Percentiles rank a stretch among this genome's conserved stretches.
phyloP scores from a whole-genome alignment of 2,329 filamentous ascomycete genomes.

The Trichoderma harzianum region DNA sequence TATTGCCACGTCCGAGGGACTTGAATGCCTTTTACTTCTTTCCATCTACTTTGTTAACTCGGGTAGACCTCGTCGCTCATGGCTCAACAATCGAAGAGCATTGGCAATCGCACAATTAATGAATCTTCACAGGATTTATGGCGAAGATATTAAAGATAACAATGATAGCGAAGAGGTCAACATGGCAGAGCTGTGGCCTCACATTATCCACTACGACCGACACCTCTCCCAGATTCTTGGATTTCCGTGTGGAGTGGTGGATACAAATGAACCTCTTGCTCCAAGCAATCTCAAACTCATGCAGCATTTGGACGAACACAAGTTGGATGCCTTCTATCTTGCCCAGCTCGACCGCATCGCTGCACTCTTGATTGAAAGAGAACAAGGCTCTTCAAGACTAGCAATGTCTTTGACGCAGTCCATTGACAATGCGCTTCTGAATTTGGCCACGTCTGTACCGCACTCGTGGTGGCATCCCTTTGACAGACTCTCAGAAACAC shows the following conservation, averaged over 20 bases:
- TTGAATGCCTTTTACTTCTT: conserved; percentile 11
- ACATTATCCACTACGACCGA: conserved; percentile 11
- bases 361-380: neutral
- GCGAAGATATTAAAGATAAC: neutral
- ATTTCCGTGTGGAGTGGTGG: neutral
- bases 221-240: conserved; percentile 12
- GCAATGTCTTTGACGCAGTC: neutral
- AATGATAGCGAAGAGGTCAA: neutral
- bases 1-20: conserved; percentile 1
- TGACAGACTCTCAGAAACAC: neutral
- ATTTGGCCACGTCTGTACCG: conserved; percentile 1
- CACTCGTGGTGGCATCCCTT: conserved; percentile 8
- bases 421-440: conserved; percentile 1
- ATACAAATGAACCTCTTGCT: neutral
- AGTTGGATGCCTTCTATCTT: conserved; percentile 4
- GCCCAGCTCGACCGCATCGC: conserved; percentile 10
- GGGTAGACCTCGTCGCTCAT: conserved; percentile 10
- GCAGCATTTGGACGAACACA: neutral
- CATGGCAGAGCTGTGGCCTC: neutral
- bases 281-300: neutral
- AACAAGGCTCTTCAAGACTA: neutral
- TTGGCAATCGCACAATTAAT: conserved; percentile 14
- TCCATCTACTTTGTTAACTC: conserved; percentile 15
- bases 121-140: neutral
- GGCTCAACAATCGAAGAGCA: conserved; percentile 16